These are phyloP conservation scores for Lactarius trivialis DNA, from an alignment of 768 basidiomycete genomes.

Conservation along the genomic window DNA sequence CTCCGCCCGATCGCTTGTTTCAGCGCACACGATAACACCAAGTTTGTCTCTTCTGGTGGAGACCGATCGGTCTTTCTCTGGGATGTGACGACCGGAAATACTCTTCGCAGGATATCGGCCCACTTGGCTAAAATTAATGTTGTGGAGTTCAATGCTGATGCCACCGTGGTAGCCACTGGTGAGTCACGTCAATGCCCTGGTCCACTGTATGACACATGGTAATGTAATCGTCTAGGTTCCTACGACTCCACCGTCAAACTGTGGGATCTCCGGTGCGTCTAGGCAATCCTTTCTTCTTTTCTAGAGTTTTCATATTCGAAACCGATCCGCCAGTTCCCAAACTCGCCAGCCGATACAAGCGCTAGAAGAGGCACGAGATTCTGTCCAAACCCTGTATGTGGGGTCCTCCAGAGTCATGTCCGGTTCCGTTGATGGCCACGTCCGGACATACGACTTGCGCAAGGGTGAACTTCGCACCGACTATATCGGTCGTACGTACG, in stretches of 20 bases:
- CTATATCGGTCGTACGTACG: conserved; percentile 76
- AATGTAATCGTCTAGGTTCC: conserved; percentile 52
- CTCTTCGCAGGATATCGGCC: conserved; percentile 75
- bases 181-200: conserved; percentile 23
- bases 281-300: not conserved
- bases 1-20: not conserved
- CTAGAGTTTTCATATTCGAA: not conserved
- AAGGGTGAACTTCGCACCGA: conserved; percentile 88
- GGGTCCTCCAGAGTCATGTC: conserved; percentile 60
- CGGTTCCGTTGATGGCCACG: conserved; percentile 87
- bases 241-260: conserved; percentile 87
- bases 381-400: conserved; percentile 73
- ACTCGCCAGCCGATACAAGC: conserved; percentile 83
- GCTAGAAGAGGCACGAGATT: conserved; percentile 82
- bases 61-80: conserved; percentile 91
- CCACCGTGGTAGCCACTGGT: conserved; percentile 87
- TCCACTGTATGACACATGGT: conserved; percentile 4
- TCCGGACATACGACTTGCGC: conserved; percentile 91
- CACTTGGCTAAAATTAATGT: conserved; percentile 88
- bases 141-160: conserved; percentile 86
- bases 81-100: conserved; percentile 88
- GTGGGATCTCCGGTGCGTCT: conserved; percentile 80
- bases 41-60: conserved; percentile 90
- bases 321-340: conserved; percentile 46
- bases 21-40: conserved; percentile 89